Base-by-base conservation (phyloP, 2,329 filamentous ascomycete genomes). In the Periconia digitata region DNA sequence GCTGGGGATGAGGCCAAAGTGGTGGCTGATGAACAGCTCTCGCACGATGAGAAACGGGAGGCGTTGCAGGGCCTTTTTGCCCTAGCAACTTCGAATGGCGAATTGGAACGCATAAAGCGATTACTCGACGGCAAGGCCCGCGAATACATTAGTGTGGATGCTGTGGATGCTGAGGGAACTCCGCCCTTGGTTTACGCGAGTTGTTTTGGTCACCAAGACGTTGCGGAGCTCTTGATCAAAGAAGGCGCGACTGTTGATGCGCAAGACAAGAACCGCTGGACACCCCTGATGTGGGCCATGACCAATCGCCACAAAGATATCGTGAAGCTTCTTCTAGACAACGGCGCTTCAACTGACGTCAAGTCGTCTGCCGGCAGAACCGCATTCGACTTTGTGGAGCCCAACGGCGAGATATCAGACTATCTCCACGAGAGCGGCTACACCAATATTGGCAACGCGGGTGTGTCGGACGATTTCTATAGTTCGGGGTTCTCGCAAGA, bases 271-370 rank as follows among this genome's bases (percentile, higher is more conserved):
- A 97, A 97, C 67, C 87, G 95, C 66, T 99, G 94, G 94, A 97
- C 90, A 63, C 89, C 94, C 13, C 79, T 99, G 52, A 99, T 99
- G 92, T 99, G 94, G 94, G 92, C 94, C 42, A 97, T 97, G 90
- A 99, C 94, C 47, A 99, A 99, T 72, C 80, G 92, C 48, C 94
- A 99, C 74, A 97, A 97, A 74, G 86, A 85, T 40, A 99, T 99
- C 58, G 92, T 92, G 29, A 97, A 97, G 72, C 79, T 91, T 10
- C 77, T 99, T 15, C 81, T 99, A 27, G 92, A 99, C 69, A 89
- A 94, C 63, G 92, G 92, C 15, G 94, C 94, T 17, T 96, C 92
- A n/a, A 87, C 92, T 3, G 92, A 97, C 63, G 88, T 95, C 59
- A 96, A 95, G 70, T 97, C 94, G 1, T 94, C 90, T 0, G 92